These are phyloP conservation scores for Debaryomycetaceae sp. DNA, from an alignment of 1,139 yeast genomes.

Conservation along the genomic window DNA sequence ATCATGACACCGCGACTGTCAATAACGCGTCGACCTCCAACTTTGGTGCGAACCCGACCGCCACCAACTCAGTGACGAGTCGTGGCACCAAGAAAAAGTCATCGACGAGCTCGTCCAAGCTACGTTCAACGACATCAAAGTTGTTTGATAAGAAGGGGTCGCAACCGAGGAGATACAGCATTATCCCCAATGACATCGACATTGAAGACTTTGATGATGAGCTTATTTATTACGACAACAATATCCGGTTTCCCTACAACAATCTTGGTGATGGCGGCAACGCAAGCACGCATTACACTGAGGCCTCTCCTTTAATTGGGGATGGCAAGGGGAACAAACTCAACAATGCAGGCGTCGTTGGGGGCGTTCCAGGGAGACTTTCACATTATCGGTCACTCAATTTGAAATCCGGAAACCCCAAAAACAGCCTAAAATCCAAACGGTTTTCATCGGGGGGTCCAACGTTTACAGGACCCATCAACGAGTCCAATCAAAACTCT, in stretches of 20 bases:
- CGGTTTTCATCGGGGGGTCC: conserved; percentile 37
- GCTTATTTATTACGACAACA: conserved; percentile 44
- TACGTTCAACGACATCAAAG: conserved; percentile 66
- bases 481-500: conserved; percentile 8
- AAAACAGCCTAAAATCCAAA: conserved; percentile 21
- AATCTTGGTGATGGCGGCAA: conserved; percentile 10
- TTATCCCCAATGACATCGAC: conserved; percentile 64
- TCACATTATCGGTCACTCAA: conserved; percentile 44
- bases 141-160: conserved; percentile 69
- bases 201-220: conserved; percentile 64
- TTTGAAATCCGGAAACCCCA: conserved; percentile 16
- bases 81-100: conserved; percentile 24
- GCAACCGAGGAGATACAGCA: conserved; percentile 68
- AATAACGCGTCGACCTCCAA: conserved; percentile 1
- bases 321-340: conserved; percentile 1
- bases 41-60: conserved; percentile 7
- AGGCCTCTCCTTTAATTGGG: conserved; percentile 31
- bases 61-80: conserved; percentile 18
- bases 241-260: conserved; percentile 35
- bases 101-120: conserved; percentile 33
- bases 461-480: conserved; percentile 13
- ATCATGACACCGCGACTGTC: too few species aligned
- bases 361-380: conserved; percentile 19
- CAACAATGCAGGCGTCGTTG: conserved; percentile 15
- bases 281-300: conserved; percentile 18